Base-by-base conservation (phyloP, 139 green algal species). In the Edaphochlamys debaryana region DNA sequence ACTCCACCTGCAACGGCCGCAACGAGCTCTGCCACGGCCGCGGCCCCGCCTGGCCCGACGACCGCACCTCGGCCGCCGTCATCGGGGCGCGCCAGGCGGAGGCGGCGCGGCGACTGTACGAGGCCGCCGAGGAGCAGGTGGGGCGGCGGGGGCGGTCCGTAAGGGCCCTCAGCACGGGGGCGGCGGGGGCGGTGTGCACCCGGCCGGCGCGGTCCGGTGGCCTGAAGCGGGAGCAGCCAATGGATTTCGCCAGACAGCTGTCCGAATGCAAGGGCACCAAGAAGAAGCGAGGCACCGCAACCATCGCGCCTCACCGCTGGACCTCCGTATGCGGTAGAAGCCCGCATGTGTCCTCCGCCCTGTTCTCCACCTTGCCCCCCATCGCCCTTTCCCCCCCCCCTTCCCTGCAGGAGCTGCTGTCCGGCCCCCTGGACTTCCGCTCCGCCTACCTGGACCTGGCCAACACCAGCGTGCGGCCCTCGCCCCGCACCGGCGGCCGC, bases 361-460 rank as follows among this genome's bases (percentile, higher is more conserved):
- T 54, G 11, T 54, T 9, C 45, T 54, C 11, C 45, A 13, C 45
- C 45, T 13, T 54, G 45, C 45, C 11, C 9, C 45, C 13, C 45
- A 54, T 54, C 11, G 11, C 45, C 45, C 45, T 54, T 9, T 13
- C 45, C 13, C 45, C 45, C 45, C 13, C 45, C 45, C 45, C 45
- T 29, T 15, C 56, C 52, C 25, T 45, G 41, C 81, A 82, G 69
- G 42, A 37, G 62, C 48, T 79, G 30, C n/a, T 96, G 69, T 36
- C 29, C 9, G 94, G 94, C 20, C 63, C 79, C 29, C 68, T 98
- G 2, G 89, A 95, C 45, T 95, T 71, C 82, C 86, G 95, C 29
- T 92, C 95, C 63, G 68, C 75, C 4, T 97, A 88, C 37, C 62
- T 98, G 60, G 91, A 97, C 86, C 96, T 98, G 91, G 87, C 84